A percentile compares a stretch with the other conserved stretches of the same genome.
Evolutionary conservation across 2,329 filamentous ascomycete genomes (phyloP).

Genomic region (Neonectria faginata): DNA sequence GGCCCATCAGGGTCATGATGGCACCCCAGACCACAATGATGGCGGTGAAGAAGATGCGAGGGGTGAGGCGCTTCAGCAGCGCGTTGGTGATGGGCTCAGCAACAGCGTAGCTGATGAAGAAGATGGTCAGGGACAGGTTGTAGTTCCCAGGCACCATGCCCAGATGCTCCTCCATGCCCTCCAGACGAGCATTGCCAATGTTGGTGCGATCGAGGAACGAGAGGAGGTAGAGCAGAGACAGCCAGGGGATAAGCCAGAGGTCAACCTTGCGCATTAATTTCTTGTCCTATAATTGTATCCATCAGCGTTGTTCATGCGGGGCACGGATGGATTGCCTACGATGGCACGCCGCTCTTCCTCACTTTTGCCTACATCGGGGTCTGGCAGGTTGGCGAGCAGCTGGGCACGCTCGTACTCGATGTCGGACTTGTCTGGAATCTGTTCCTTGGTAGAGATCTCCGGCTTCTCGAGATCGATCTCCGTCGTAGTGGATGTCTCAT

Average conservation of each 20-base stretch:
- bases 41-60: constrained; percentile 70
- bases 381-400: constrained; percentile 46
- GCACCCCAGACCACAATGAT: constrained; percentile 71
- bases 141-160: constrained; percentile 60
- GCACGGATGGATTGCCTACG: constrained; percentile 55
- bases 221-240: constrained; percentile 67
- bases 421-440: neutral
- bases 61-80: constrained; percentile 72
- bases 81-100: constrained; percentile 75
- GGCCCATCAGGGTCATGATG: constrained; percentile 62
- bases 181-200: constrained; percentile 63
- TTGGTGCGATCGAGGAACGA: constrained; percentile 58
- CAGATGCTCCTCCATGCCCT: constrained; percentile 34
- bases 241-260: constrained; percentile 66
- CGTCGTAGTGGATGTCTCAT: neutral
- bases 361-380: constrained; percentile 68
- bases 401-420: constrained; percentile 46
- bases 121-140: constrained; percentile 69
- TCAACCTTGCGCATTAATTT: constrained; percentile 69
- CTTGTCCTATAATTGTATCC: constrained; percentile 49
- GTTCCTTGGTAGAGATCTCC: neutral
- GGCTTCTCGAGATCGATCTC: neutral
- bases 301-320: neutral
- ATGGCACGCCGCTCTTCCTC: constrained; percentile 70
- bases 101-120: constrained; percentile 77